Base-by-base conservation (phyloP, 1,284 basidiomycete genomes). In the Sanghuangporus weigelae region DNA sequence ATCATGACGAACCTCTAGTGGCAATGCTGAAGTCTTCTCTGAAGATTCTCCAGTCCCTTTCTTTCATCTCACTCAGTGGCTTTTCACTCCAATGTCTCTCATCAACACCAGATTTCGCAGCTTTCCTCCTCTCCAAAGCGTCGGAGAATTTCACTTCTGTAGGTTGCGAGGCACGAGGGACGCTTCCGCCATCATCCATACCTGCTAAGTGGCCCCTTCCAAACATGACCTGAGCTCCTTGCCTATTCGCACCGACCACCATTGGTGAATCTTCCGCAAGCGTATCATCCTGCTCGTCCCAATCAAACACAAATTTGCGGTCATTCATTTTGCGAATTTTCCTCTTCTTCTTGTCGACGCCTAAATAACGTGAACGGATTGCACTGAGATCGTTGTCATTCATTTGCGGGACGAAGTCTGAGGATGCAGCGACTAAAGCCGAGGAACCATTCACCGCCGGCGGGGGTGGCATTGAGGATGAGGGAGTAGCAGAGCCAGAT, bases 1-100 rank as follows among this genome's bases (percentile, higher is more conserved):
- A 7, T 51, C 26, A 40, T 60, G 16, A 74, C 81, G 51, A 57
- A 89, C 92, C 95, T 74, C 95, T 79, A 3, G 95, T 90, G 59
- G 93, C 87, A 67, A 99, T 99, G 70, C 89, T 95, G 78, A 97
- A 99, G 76, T 99, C 96, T 75, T 99, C 96, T 67, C 96, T 82
- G 79, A 99, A 99, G 74, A 99, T 99, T 71, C 96, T 86, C 96
- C 96, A 99, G 74, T 99, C 96, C 63, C 96, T 84, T 70, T 98
- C 97, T 72, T 90, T 92, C 97, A 99, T 98, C 75, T 98, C 94
- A 1, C 80, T 75, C 38, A 99, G 78, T 1, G 89, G 84, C 76
- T 99, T 99, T n/a, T 98, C 94, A 1, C 90, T 90, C 97, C 97
- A 99, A 78, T 98, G 97, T 67, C 95, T 82, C 72, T 96, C 95